Evolutionary conservation across 495 filamentous ascomycete species (phyloP), one percentile per base, ranked within the genome.

Genomic region (Extremus antarcticus): DNA sequence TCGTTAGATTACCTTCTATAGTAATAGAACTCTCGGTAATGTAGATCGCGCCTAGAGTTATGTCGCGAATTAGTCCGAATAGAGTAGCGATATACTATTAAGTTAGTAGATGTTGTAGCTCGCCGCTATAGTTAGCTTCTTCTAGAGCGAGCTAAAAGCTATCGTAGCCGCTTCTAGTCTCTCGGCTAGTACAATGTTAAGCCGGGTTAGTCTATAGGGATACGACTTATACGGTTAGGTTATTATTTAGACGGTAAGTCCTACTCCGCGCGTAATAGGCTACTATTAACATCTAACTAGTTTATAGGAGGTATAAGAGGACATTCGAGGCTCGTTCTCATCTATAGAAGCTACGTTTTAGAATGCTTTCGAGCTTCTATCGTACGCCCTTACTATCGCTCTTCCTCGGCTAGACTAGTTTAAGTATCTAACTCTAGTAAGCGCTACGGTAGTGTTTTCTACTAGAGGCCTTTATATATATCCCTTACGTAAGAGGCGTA

Each of bases 161-260:
- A 22, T 52, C 23, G 50, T 73, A 0, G 70, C 77, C 1, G 76
- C 75, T 0, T 63, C 58, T 0, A 71, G 70, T 11, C 65, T 86
- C 15, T 73, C 77, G 1, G 65, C 61, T 2, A 79, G 76, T 0
- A 75, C 80, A 0, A 73, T 75, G 0, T 25, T 83, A 11, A 86
- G 82, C 51, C 72, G 85, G 0, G 35, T 85, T 3, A 84, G 85
- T 0, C 70, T 88, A 0, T 81, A 84, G 76, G 80, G 82, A 0
- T 87, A 81, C 54, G 85, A 88, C 61, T 68, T 88, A 1, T 78
- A 73, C 24, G 78, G 71, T 8, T 84, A 88, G 60, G 72, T 74
- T 43, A 73, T 87, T 13, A 70, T 87, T 0, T 84, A 87, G 29
- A 35, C 29, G 29, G 29, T 35, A n/a, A 35, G 29, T 7, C n/a